Base-by-base conservation (phyloP, 1,284 basidiomycete genomes). In the Pseudozyma tsukubaensis region DNA sequence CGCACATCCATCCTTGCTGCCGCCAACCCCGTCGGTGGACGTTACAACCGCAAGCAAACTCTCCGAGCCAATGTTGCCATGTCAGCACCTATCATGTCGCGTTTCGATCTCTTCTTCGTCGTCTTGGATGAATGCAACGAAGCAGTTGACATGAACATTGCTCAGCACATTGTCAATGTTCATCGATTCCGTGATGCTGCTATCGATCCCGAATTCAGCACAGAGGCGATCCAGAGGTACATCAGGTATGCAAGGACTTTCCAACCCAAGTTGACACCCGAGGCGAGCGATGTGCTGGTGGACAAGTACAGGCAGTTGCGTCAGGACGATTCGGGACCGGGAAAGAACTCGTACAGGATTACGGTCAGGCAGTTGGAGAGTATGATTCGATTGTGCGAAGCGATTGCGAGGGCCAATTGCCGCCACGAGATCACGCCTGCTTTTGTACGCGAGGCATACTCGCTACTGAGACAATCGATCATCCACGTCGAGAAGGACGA, bases 401-500 rank as follows among this genome's bases (percentile, higher is more conserved):
- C 94, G 12, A 98, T 99, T 76, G 97, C 97, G 5, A 89, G 97
- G 21, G 95, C 96, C 2, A 97, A 98, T 84, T 99, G 97, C 84
- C 92, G 92, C 18, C 88, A 91, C 32, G 93, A 96, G 85, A 79
- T 81, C 43, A 78, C 72, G 0, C 94, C 95, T 0, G 91, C 89
- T 1, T 97, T 97, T 83, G 97, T 99, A 16, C 90, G 93, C 34
- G 97, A 99, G 86, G 96, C 97, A 1, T 98, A 94, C 86, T 91
- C 90, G 32, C 90, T 99, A 13, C 88, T 99, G 19, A 90, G 93
- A 39, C 94, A 98, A 85, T 98, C 95, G 3, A 99, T 99, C 86
- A 98, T 99, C 80, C 97, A 99, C 82, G 96, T 99, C 72, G 97
- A 99, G 85, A 94, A 98, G 86, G 97, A 99, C 83, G 96, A 99